Evolutionary conservation across 352 stramenopile genomes (phyloP), one percentile per base, ranked within the genome.

Genomic region (Globisporangium parvum): DNA sequence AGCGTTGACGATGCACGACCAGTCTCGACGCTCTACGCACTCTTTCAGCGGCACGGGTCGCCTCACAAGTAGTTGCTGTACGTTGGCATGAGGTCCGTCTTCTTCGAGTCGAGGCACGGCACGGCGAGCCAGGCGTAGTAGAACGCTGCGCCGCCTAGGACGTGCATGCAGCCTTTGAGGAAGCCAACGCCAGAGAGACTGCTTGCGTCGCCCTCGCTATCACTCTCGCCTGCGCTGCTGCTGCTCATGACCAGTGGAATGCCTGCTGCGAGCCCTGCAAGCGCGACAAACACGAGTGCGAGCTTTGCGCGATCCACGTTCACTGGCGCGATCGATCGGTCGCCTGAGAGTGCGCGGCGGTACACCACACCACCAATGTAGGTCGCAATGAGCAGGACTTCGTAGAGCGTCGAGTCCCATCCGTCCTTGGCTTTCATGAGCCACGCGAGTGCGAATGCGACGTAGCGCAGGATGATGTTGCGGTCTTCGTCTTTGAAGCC

Each of bases 341-440:
- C 78, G 1, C 39, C 49, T 21, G 80, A 78, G 14, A 79, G 44
- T 21, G 80, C 8, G 0, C 81, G 79, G 33, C 80, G 70, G 62
- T 88, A 90, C 24, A 52, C 57, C 26, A 87, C 77, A 39, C 71
- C 68, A 0, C 66, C 50, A 23, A 94, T 37, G 70, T 87, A 93
- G 48, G 52, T 62, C 6, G 54, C 66, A 21, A 94, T 60, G 28
- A 95, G 72, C 20, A 91, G 57, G 33, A 68, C 75, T 40, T 93
- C 81, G 63, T 81, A 93, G 17, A 71, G 40, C 17, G 79, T 87
- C 47, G 68, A 72, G 62, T 91, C 74, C 79, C 80, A 93, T 12
- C 75, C 71, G 70, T 95, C 86, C 58, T 90, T 92, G 51, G 80
- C 55, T 67, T 94, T 94, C 62, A 89, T 85, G 55, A 95, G 80